phyloP scores from a whole-genome alignment of 352 stramenopile species.

The Pythium monospermum region DNA sequence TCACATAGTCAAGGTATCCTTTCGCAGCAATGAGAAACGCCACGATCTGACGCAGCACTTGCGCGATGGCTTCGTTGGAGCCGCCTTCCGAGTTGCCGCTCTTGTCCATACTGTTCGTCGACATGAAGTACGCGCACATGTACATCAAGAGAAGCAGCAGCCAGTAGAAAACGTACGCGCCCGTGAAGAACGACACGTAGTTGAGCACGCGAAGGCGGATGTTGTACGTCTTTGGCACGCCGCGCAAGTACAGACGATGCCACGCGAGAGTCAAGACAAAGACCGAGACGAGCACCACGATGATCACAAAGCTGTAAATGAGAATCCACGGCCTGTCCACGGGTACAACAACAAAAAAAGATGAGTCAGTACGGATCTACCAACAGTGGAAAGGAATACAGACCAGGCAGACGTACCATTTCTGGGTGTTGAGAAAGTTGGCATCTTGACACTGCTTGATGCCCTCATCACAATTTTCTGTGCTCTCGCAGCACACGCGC shows the following conservation, averaged over 20 bases:
- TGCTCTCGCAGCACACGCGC: constrained; percentile 64
- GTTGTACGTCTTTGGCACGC: constrained; percentile 86
- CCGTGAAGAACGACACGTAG: constrained; percentile 86
- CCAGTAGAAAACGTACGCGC: constrained; percentile 88
- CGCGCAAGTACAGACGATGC: constrained; percentile 77
- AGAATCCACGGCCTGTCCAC: constrained; percentile 72
- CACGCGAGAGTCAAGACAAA: constrained; percentile 79
- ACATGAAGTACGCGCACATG: constrained; percentile 89
- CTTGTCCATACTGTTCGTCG: constrained; percentile 50
- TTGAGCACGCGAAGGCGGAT: constrained; percentile 86
- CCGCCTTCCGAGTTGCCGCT: constrained; percentile 27
- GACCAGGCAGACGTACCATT: constrained; percentile 36
- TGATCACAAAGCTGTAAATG: constrained; percentile 82
- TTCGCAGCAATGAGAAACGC: constrained; percentile 81
- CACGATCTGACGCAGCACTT: constrained; percentile 79
- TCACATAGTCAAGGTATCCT: constrained; percentile 85
- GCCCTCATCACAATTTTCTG: constrained; percentile 32
- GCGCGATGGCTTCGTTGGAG: constrained; percentile 40
- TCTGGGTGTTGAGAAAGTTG: constrained; percentile 74
- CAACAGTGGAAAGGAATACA: no score
- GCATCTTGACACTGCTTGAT: constrained; percentile 40
- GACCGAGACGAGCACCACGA: constrained; percentile 81
- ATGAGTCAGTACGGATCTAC: no score
- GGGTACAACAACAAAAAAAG: no score
- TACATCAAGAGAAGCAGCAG: constrained; percentile 80